phyloP scores from a whole-genome alignment of 169 alveolate species.

The Plasmodium adleri region DNA sequence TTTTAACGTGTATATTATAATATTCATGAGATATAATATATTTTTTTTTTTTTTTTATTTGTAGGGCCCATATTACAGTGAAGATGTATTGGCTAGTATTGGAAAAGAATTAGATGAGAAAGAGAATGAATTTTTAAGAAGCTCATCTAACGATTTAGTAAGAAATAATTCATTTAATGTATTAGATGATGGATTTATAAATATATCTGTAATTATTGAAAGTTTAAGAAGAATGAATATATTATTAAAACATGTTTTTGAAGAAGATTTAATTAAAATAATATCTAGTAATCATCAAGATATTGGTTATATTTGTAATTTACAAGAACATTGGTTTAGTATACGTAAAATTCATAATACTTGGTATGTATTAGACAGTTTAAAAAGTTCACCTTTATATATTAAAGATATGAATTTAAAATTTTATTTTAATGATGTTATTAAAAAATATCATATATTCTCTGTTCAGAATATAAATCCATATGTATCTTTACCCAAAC shows the following conservation, averaged over 20 bases:
- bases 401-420: slow-evolving; percentile 73
- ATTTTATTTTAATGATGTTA: slow-evolving; percentile 62
- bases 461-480: slow-evolving; percentile 73
- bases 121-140: slow-evolving; percentile 75
- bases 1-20: neutral
- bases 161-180: slow-evolving; percentile 80
- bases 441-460: slow-evolving; percentile 71
- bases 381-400: slow-evolving; percentile 80
- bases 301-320: slow-evolving; percentile 87
- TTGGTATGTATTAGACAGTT: slow-evolving; percentile 87
- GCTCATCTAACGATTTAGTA: slow-evolving; percentile 36
- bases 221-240: slow-evolving; percentile 80
- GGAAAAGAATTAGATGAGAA: slow-evolving; percentile 84
- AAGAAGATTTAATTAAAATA: slow-evolving; percentile 81
- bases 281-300: slow-evolving; percentile 82
- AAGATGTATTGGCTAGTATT: slow-evolving; percentile 81
- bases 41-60: neutral
- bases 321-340: slow-evolving; percentile 86
- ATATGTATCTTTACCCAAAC: slow-evolving; percentile 65
- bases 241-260: slow-evolving; percentile 38
- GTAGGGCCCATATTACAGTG: slow-evolving; percentile 83
- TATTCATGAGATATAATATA: neutral
- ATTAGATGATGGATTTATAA: slow-evolving; percentile 84
- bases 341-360: slow-evolving; percentile 85
- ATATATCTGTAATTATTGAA: slow-evolving; percentile 83